Base-by-base conservation (phyloP, 139 green algal genomes). In the Chlorella vulgaris region DNA sequence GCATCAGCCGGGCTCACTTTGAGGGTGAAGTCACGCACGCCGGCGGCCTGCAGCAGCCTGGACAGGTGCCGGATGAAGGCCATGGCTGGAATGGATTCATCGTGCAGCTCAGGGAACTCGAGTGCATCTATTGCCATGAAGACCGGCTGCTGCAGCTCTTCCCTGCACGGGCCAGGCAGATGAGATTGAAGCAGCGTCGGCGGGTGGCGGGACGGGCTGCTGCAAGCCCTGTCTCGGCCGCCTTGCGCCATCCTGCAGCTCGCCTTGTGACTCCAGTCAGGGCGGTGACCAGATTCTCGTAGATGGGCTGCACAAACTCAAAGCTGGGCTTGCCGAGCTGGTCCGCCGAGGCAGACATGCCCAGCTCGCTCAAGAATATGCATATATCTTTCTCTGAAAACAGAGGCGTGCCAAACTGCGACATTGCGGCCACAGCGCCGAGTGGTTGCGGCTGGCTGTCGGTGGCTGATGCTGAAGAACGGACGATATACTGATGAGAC, bases 31-130 rank as follows among this genome's bases (percentile, higher is more conserved):
- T 98, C 95, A 26, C 89, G 85, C 7, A 98, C 89, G 8, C 95
- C 95, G 2, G 87, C 90, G 24, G 91, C 87, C 4, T 69, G 7
- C 82, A 98, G 88, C 1, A 98, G 89, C 74, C 91, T 89, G 4
- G 43, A 76, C 7, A 97, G 80, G 50, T 91, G 83, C 6, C 85
- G 77, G 65, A 91, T 81, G 78, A 98, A 97, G 69, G 93, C 92
- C 43, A 95, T 83, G 47, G 84, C 85, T 22, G 91, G 89, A 26
- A 98, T 96, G 50, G 91, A 95, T 68, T 97, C 94, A 38, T 98
- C 94, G 81, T 98, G 94, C 58, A 98, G 91, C 89, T 98, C 95
- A 8, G 95, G 95, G 81, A 90, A 98, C 84, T 98, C 94, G 43
- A 98, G 87, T 1, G 82, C 89, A 42, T 94, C 93, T 39, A 96